A percentile compares a stretch with the other conserved stretches of the same genome.
Conservation (phyloP, 2,329 filamentous ascomycete species). For the Aspergillus carbonarius region DNA sequence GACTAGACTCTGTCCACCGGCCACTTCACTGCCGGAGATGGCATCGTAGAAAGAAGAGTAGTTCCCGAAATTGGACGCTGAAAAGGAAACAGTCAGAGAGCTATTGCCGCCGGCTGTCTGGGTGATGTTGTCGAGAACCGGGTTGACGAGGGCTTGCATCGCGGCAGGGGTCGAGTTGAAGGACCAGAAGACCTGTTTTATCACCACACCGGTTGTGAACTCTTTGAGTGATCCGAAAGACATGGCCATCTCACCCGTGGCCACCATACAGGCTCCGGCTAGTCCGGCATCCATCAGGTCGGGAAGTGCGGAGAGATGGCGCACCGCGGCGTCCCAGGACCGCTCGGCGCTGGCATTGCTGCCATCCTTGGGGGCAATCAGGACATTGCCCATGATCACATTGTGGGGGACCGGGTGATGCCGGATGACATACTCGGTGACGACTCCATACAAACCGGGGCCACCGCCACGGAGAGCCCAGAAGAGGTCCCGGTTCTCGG, state of each 20-base stretch:
- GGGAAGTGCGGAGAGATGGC: conserved; percentile 16
- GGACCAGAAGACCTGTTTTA: conserved; percentile 1
- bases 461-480: conserved; percentile 54
- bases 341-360: conserved; percentile 23
- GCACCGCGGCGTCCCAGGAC: conserved; percentile 32
- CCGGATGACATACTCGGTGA: conserved; percentile 24
- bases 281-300: conserved; percentile 23
- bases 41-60: conserved; percentile 20
- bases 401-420: conserved; percentile 17
- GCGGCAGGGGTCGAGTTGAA: neutral
- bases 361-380: conserved; percentile 5
- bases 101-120: neutral
- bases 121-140: conserved; percentile 3
- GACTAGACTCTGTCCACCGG: conserved; percentile 32
- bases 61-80: conserved; percentile 18
- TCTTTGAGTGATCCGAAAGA: neutral
- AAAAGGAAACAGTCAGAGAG: neutral
- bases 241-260: neutral
- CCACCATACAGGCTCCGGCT: conserved; percentile 4
- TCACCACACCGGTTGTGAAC: neutral
- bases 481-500: conserved; percentile 49
- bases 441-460: conserved; percentile 25
- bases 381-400: conserved; percentile 16
- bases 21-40: conserved; percentile 27
- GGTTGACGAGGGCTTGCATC: conserved; percentile 1